Evolutionary conservation across 306 rosid genomes (phyloP).

Genomic region (Dicorynia guianensis): DNA sequence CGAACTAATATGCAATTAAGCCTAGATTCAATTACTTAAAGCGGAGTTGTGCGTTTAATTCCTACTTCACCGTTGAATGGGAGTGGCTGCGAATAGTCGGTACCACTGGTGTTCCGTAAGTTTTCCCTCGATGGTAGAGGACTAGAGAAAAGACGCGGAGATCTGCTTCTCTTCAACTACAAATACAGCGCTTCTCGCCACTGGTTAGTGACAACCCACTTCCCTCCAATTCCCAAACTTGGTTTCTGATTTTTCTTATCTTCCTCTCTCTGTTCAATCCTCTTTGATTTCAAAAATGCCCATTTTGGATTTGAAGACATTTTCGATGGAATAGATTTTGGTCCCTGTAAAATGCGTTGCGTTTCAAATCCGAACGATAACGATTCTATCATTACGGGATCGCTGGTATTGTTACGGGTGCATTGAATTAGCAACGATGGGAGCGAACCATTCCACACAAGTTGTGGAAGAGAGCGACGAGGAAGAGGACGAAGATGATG

Average conservation of each 20-base stretch:
- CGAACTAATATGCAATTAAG: too few relatives aligned
- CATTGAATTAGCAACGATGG: slow-evolving; percentile 46
- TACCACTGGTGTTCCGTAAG: too few relatives aligned
- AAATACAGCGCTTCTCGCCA: not conserved
- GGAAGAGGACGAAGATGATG: slow-evolving; percentile 44
- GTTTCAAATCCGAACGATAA: slow-evolving; percentile 27
- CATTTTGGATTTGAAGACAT: not conserved
- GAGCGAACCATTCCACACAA: slow-evolving; percentile 71
- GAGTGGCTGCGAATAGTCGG: too few relatives aligned
- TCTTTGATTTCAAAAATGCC: not conserved
- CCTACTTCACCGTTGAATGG: too few relatives aligned
- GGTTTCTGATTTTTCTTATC: not conserved
- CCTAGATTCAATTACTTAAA: too few relatives aligned
- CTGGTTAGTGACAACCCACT: not conserved
- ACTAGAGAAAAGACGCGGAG: slow-evolving; percentile 8
- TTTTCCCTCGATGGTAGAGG: too few relatives aligned
- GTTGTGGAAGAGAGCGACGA: slow-evolving; percentile 64
- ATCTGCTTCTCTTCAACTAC: slow-evolving; percentile 1
- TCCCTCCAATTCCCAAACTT: not conserved
- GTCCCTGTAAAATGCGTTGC: slow-evolving; percentile 22
- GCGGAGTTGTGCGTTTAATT: too few relatives aligned
- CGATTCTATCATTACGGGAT: slow-evolving; percentile 21
- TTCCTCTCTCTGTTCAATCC: not conserved
- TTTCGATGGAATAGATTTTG: not conserved
- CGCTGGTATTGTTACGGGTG: slow-evolving; percentile 19